Evolutionary conservation across 805 yeast genomes (phyloP), one percentile per base, ranked within the genome.

Genomic region (Pichia rugopelliculosa): DNA sequence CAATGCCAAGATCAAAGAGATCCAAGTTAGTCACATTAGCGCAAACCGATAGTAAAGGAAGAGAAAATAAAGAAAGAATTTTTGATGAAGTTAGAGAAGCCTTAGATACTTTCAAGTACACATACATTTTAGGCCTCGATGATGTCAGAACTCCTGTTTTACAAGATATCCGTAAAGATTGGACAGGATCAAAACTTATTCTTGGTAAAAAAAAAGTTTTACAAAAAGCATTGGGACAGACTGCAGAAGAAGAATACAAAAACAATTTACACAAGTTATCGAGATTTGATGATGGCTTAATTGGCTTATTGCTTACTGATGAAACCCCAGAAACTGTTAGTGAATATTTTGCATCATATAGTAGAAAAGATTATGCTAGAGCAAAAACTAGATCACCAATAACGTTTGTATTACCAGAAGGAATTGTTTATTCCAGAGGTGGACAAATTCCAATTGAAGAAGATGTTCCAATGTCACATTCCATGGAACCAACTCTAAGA

Each of bases 1-100:
- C 9, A 49, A 91, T 91, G 99, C 97, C 99, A 53, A 87, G 96
- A 77, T 89, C 97, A 34, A 90, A 82, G 67, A 91, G 98, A 79
- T 84, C 96, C 57, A 93, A 87, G 81, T 82, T 90, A 58, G 95
- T 93, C 52, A 87, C 98, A 13, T 75, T 93, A 58, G 93, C 99
- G 36, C 91, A 91, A 64, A 91, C 98, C 53, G 97, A 89, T 57
- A 93, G 89, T 69, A 93, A 93, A 65, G 96, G 96, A 44, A 82
- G 83, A 56, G 97, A 87, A 59, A 89, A 88, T 70, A 93, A 93
- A 66, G 91, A 80, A 57, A 76, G 91, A 59, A 81, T 91, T 56
- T 93, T 89, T 57, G 96, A 90, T 61, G 96, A 89, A 53, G 82
- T 93, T 45, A 82, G 96, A 70, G 76, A 76, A 51, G 81, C 85